phyloP scores from a whole-genome alignment of 2,329 filamentous ascomycete genomes.

The Colletotrichum tropicale region DNA sequence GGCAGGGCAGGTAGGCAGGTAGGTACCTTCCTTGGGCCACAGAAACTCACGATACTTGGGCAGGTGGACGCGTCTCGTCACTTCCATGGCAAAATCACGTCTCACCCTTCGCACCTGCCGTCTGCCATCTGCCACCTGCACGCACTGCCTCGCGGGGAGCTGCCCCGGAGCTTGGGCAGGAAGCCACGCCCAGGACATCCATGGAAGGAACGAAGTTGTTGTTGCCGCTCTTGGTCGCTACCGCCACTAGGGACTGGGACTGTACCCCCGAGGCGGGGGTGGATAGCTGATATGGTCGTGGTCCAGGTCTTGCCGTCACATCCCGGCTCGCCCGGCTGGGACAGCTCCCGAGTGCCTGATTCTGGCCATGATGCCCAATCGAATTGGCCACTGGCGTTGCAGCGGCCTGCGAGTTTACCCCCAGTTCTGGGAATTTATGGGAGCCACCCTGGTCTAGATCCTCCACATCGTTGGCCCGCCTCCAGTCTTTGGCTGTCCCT shows the following conservation, averaged over 20 bases:
- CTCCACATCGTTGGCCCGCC: background rate
- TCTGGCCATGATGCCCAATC: background rate
- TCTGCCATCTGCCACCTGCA: background rate
- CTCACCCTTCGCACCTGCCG: background rate
- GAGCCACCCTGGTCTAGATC: background rate
- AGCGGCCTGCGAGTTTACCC: background rate
- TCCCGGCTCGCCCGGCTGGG: slow-evolving; percentile 8
- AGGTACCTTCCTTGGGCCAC: background rate
- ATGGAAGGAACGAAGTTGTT: background rate
- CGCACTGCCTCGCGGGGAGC: slow-evolving; percentile 17
- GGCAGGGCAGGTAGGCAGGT: background rate
- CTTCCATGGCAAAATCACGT: background rate
- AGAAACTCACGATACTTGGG: slow-evolving; percentile 7
- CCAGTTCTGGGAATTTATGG: background rate
- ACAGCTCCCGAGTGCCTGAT: background rate
- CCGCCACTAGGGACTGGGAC: background rate
- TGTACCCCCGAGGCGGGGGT: slow-evolving; percentile 9
- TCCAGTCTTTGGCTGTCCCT: background rate
- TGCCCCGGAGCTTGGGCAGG: slow-evolving; percentile 3
- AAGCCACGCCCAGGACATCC: background rate
- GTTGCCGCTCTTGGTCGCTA: background rate
- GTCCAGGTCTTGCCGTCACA: background rate
- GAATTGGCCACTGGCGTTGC: background rate
- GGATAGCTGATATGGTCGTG: background rate
- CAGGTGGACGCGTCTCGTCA: slow-evolving; percentile 6